Conservation (phyloP, 169 alveolate species). For the Theileria luwenshuni region DNA sequence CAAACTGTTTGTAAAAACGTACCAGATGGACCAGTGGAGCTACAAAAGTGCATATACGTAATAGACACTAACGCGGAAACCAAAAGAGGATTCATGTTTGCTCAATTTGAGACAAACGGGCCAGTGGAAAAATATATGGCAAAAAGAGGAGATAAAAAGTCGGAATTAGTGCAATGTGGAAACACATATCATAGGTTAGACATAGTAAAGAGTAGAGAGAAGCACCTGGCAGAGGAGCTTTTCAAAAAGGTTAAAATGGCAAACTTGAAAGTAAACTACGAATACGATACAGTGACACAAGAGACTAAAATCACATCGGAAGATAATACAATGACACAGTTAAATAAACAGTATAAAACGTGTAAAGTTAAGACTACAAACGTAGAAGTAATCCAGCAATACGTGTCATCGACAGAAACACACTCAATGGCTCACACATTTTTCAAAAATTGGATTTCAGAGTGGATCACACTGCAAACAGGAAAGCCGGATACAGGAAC, state of each 20-base stretch:
- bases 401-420: neutral
- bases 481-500: conserved; percentile 62
- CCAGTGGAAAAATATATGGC: conserved; percentile 21
- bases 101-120: conserved; percentile 8
- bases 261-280: conserved; percentile 28
- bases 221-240: conserved; percentile 62
- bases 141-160: conserved; percentile 30
- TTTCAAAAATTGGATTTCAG: conserved; percentile 40
- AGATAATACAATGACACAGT: conserved; percentile 4
- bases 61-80: conserved; percentile 42
- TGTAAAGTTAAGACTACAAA: conserved; percentile 48
- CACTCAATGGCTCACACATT: conserved; percentile 29
- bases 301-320: conserved; percentile 15
- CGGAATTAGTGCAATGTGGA: conserved; percentile 23
- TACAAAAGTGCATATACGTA: conserved; percentile 42
- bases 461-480: conserved; percentile 18
- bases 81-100: conserved; percentile 51
- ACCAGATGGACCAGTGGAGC: conserved; percentile 47
- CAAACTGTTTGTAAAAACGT: conserved; percentile 17
- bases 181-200: conserved; percentile 45
- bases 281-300: conserved; percentile 23
- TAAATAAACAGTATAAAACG: conserved; percentile 31
- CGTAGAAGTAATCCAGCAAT: conserved; percentile 26
- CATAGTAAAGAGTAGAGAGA: conserved; percentile 47
- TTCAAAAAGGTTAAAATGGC: conserved; percentile 26